Evolutionary conservation across 176 grass and related monocot species (phyloP), one percentile per base, ranked within the genome.

Genomic region (Phoenix dactylifera): DNA sequence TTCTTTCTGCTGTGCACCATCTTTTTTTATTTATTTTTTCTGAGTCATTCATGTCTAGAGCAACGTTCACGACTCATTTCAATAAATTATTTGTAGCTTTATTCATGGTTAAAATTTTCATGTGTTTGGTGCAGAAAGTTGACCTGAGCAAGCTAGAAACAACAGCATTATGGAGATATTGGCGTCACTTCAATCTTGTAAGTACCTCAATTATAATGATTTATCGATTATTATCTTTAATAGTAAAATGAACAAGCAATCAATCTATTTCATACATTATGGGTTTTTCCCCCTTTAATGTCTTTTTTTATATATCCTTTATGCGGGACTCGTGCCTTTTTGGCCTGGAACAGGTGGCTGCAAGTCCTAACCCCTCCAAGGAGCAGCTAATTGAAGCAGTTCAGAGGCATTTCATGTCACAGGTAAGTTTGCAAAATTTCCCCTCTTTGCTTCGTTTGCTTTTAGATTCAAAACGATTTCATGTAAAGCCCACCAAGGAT

Each of bases 121-220:
- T 19, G 26, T 4, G 50, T 48, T 66, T 7, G 61, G 10, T 68
- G 56, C 80, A 94, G 89, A 94, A 83, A 76, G 89, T 94, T 76
- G 89, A 94, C 52, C 74, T 94, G 63, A 88, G 74, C 81, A 94
- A 94, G 57, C 77, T 94, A 60, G 89, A 87, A 59, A 70, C 82
- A 50, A 80, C 70, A 75, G 89, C 89, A 71, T 69, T 94, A 48
- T 81, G 77, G 89, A 88, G 84, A 94, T 94, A 94, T 65, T 94
- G 84, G 80, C 74, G 70, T 48, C 84, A 94, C 60, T 94, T 94
- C 77, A 88, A 88, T 53, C 74, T 88, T 2, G 84, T 94, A 74
- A 79, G 83, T 6, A 44, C 35, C 2, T 44, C 35, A 44, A 12
- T 44, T 44, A 12, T 44, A 44, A 2, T 44, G 35, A 44, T 44